Base-by-base conservation (phyloP, 768 basidiomycete species). In the Harrya chromipes region DNA sequence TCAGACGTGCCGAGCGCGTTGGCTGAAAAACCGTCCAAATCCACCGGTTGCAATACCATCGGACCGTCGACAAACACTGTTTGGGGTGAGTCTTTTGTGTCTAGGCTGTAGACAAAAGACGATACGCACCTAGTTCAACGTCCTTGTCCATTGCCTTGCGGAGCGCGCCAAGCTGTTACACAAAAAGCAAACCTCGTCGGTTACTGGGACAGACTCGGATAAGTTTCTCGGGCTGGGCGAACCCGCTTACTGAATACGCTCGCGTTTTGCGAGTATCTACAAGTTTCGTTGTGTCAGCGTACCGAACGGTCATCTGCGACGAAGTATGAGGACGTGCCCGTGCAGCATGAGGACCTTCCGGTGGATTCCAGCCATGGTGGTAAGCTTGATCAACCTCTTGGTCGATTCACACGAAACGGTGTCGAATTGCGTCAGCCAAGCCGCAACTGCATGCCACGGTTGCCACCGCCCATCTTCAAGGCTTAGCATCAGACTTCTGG, bases 51-150 rank as follows among this genome's bases (percentile, higher is more conserved):
- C 10, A 92, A 72, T 36, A 87, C 70, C 40, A 80, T 74, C 2
- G 87, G 87, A 0, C 76, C 90, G 54, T 90, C 85, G 27, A 87
- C 59, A 62, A 90, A 89, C 4, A 90, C 90, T 90, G 33, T 33
- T 16, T 53, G 50, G 40, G 29, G 50, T 23, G 2, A 38, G 16
- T 26, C 35, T 47, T 17, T 38, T 14, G 16, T 7, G 36, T 26
- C 13, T 19, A 10, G 29, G 39, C 21, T 31, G 27, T 35, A 13
- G 4, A 40, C 5, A 16, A 16, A 2, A 13, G 29, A 13, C 12
- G 27, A 42, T 3, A 57, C 67, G 27, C 46, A 85, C 87, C 83
- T 47, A 89, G 72, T 55, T 90, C 85, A 35, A 87, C 64, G 46
- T 76, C 74, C 55, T 83, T 82, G 49, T 72, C 79, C 54, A 81